Base-by-base conservation (phyloP, 2,329 filamentous ascomycete genomes). In the Ophiostoma triangulosporum region DNA sequence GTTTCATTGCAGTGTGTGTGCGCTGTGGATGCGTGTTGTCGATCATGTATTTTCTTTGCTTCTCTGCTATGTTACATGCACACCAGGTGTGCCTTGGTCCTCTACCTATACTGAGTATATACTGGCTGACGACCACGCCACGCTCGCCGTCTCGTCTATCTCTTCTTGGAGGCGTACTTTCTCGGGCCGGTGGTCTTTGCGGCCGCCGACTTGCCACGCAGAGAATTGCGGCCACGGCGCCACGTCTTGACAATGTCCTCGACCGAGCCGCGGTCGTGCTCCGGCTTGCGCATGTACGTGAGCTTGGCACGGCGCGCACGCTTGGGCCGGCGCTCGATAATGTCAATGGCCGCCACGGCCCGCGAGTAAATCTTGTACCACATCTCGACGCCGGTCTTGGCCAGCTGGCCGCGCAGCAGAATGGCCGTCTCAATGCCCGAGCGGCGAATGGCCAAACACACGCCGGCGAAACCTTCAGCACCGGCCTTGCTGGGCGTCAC, bases 351-450 rank as follows among this genome's bases (percentile, higher is more conserved):
- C 65, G 86, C 81, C 31, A 97, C 84, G 64, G 87, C 85, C 57
- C 91, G 91, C 64, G 81, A 87, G 74, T 93, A 97, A 56, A 97
- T 76, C 75, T 98, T 98, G 70, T 86, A 89, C 83, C 88, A 95
- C 88, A 95, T 93, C 77, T 98, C 93, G 56, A 95, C 88, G 57
- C 88, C 87, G 6, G 94, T 80, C 62, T 86, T 80, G 60, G 88
- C 90, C 62, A 98, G 72, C 65, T 94, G 83, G 62, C 91, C 91
- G 54, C 93, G 80, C 56, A 98, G 75, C 56, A 95, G 72, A 53
- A 98, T 84, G 4, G 86, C 86, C 2, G 88, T 95, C 70, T 97
- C 91, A 56, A 93, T 79, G 56, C 89, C 89, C n/a, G 86, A 78
- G 53, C 88, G 78, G 54, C 90, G 86, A 66, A 98, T 90, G 64